Evolutionary conservation across 306 rosid species (phyloP).

Genomic region (Sesbania bispinosa): DNA sequence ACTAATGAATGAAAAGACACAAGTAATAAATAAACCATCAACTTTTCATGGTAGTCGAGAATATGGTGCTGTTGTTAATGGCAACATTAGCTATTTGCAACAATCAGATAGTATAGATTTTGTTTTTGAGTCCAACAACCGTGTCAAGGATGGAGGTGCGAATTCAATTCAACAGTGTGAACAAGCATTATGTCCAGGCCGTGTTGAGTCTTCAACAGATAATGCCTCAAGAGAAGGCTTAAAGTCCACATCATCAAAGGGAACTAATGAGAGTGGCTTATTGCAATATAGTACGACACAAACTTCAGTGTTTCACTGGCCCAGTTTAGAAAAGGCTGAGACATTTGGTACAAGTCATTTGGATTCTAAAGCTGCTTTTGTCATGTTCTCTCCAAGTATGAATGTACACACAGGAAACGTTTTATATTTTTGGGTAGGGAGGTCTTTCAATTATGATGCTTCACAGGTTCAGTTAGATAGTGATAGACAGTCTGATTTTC

Average conservation of each 20-base stretch:
- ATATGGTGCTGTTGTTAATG: conserved; percentile 27
- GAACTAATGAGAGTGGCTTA: conserved; percentile 35
- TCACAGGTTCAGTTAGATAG: conserved; percentile 48
- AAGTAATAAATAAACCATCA: conserved; percentile 36
- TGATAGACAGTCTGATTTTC: conserved; percentile 42
- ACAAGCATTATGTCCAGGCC: conserved; percentile 1
- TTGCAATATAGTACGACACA: conserved; percentile 22
- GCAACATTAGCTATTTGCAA: conserved; percentile 30
- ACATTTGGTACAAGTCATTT: conserved; percentile 51
- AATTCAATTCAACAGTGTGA: conserved; percentile 38
- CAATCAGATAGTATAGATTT: conserved; percentile 30
- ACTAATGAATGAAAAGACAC: conserved; percentile 41
- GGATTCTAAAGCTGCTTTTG: conserved; percentile 72
- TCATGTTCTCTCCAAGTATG: conserved; percentile 57
- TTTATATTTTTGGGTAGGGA: conserved; percentile 86
- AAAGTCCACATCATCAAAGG: conserved; percentile 37
- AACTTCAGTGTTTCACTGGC: conserved; percentile 67
- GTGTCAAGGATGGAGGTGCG: conserved; percentile 31
- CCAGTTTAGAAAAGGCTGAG: conserved; percentile 65
- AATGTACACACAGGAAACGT: conserved; percentile 39
- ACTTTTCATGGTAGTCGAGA: conserved; percentile 37
- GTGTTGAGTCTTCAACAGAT: conserved; percentile 29
- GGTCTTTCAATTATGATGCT: conserved; percentile 45
- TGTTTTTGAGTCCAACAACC: conserved; percentile 30
- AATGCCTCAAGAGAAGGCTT: conserved; percentile 24